Base-by-base conservation (phyloP, 768 basidiomycete genomes). In the Mycena amicta region DNA sequence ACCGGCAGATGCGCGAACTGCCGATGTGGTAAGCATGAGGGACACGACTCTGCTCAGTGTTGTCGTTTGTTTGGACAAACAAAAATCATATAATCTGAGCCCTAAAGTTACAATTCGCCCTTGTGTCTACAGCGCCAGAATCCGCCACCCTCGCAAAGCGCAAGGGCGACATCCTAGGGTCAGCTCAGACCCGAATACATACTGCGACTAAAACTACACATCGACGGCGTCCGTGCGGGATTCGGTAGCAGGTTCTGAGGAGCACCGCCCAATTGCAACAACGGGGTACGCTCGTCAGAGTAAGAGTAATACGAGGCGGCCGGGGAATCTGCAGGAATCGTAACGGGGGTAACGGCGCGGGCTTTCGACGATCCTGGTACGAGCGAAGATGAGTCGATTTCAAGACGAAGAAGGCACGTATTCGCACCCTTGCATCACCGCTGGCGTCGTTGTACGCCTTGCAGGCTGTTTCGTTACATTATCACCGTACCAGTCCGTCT, bases 401-500 rank as follows among this genome's bases (percentile, higher is more conserved):
- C 6, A 15, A 27, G 25, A 28, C n/a, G 25, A 45, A 8, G 27
- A 20, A 16, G n/a, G 51, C 57, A 61, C 27, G 15, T 8, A 25
- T 12, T 72, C 81, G 31, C 29, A 91, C 90, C 90, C 89, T 67
- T 83, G 80, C 89, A 95, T 93, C 33, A 93, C 80, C 8, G 84
- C 82, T 5, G 89, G 82, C 13, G 87, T 92, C 16, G 87, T 88
- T 57, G 81, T 72, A 15, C 95, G 80, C 62, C 82, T 86, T 0
- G 91, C 94, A 8, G 79, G 76, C 59, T 80, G 81, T 68, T 94
- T 95, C 50, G 85, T 88, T 47, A 86, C 86, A 67, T 96, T 97
- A 65, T 94, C 92, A 63, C 92, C 87, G 65, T 90, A 95, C 28
- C 87, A 81, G 73, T 97, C 95, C 2, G 94, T 96, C 72, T 97